phyloP scores from a whole-genome alignment of 306 rosid species.

The Sesbania bispinosa region DNA sequence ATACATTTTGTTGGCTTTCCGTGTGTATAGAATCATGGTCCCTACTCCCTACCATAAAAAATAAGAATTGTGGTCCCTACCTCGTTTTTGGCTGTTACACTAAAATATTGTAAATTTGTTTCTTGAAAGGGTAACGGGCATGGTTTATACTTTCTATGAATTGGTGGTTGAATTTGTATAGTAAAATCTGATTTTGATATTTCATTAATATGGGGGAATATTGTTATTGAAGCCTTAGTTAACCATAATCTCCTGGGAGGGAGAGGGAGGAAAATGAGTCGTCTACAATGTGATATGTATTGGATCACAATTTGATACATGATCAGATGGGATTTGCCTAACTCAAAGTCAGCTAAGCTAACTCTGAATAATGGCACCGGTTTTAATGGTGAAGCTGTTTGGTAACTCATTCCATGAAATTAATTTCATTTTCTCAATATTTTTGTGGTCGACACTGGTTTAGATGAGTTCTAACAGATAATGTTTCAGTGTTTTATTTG shows the following conservation, averaged over 20 bases:
- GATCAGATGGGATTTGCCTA: not conserved
- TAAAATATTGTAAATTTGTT: not conserved
- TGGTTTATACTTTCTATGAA: not conserved
- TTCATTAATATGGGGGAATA: not conserved
- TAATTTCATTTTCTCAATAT: conserved; percentile 13
- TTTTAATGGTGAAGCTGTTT: conserved; percentile 22
- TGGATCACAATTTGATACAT: not conserved
- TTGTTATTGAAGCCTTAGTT: not conserved
- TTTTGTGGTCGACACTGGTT: conserved; percentile 6
- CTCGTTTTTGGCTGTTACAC: not conserved
- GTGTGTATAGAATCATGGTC: not conserved
- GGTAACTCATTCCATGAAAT: not conserved
- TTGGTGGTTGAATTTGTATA: not conserved
- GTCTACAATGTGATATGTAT: not conserved
- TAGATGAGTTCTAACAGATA: not conserved
- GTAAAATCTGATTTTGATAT: conserved; percentile 5
- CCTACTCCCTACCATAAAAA: no score
- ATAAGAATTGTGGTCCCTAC: conserved; percentile 11
- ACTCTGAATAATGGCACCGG: not conserved
- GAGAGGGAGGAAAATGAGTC: not conserved
- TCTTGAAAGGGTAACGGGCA: not conserved
- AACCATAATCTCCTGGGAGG: not conserved
- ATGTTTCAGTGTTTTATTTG: conserved; percentile 3
- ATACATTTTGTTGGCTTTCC: not conserved
- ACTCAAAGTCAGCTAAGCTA: conserved; percentile 2